Evolutionary conservation across 2,329 filamentous ascomycete genomes (phyloP), one percentile per base, ranked within the genome.

Genomic region (Diaporthe sp.): DNA sequence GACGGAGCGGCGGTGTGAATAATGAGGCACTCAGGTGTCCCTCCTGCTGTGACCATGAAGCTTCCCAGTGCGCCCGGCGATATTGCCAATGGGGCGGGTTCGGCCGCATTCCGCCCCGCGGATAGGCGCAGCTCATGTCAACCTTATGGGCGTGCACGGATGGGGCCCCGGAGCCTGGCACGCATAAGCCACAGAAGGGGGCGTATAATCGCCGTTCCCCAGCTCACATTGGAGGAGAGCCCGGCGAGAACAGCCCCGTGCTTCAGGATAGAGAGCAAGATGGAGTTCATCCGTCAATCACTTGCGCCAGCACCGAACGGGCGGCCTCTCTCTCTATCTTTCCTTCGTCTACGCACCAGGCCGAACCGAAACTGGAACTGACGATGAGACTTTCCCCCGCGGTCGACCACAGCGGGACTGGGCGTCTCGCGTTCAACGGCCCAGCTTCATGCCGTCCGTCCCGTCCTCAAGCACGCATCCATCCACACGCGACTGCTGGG

Each of bases 91-190:
- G 42, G 47, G 39, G 28, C 73, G 73, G 73, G 73, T 57, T 67
- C 67, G 47, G 73, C 67, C 73, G 73, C 51, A 47, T 49, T 47
- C 72, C 63, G 63, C 51, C 63, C 28, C 44, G 22, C 44, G 71
- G 20, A 63, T 73, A 31, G 71, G 39, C 60, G 72, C 72, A 67
- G 63, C 57, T 55, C 63, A 58, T 55, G 37, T 60, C 34, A 63
- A 63, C 61, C 31, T n/a, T 42, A 28, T 22, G 31, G 25, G 44
- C 72, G 72, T 55, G 51, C 72, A 74, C 72, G 72, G 72, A 74
- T 74, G 72, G 72, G 72, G 63, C 72, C 63, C 72, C 72, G 67
- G 37, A 4, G 39, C 47, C 44, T 68, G 28, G 63, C 44, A 9
- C 7, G 44, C 44, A 15, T 51, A 17, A 49, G 44, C 17, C 44